A percentile compares a stretch with the other conserved stretches of the same genome.
Conservation (phyloP, 768 basidiomycete species). For the Tricholoma saponaceum region DNA sequence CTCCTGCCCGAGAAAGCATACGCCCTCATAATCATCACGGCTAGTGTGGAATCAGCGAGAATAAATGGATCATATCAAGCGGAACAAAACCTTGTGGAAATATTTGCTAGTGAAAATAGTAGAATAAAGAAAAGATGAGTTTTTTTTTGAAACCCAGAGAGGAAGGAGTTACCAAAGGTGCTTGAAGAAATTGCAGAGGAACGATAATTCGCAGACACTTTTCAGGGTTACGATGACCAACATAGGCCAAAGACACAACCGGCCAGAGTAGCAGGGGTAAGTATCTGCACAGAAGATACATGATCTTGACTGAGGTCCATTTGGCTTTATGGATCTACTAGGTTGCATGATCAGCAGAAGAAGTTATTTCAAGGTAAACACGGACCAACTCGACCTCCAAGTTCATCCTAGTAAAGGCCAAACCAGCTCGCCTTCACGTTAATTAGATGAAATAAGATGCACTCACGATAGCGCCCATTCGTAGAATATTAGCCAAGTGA, state of each 20-base stretch:
- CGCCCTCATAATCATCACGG: slow-evolving; percentile 40
- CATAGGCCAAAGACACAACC: slow-evolving; percentile 32
- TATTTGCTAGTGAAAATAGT: slow-evolving; percentile 28
- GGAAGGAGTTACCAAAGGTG: slow-evolving; percentile 26
- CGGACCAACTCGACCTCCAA: slow-evolving; percentile 32
- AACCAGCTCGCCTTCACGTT: neutral
- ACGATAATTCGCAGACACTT: slow-evolving; percentile 26
- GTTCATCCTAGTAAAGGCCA: slow-evolving; percentile 18
- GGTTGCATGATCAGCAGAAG: neutral
- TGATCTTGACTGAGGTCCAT: slow-evolving; percentile 35
- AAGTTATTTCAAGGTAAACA: neutral
- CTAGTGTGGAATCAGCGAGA: slow-evolving; percentile 14
- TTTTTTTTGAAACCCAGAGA: neutral
- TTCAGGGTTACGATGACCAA: slow-evolving; percentile 27
- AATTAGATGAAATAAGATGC: neutral
- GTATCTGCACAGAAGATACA: slow-evolving; percentile 40
- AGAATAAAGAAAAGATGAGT: neutral
- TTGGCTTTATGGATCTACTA: slow-evolving; percentile 31
- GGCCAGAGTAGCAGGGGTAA: slow-evolving; percentile 36
- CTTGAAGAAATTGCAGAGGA: slow-evolving; percentile 28
- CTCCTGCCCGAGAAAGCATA: slow-evolving; percentile 39
- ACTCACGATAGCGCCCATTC: slow-evolving; percentile 37
- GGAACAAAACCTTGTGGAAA: slow-evolving; percentile 33
- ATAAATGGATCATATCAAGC: neutral
- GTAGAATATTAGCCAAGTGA: slow-evolving; percentile 28